phyloP scores from a whole-genome alignment of 2,329 filamentous ascomycete species.

The Sclerotinia subarctica region DNA sequence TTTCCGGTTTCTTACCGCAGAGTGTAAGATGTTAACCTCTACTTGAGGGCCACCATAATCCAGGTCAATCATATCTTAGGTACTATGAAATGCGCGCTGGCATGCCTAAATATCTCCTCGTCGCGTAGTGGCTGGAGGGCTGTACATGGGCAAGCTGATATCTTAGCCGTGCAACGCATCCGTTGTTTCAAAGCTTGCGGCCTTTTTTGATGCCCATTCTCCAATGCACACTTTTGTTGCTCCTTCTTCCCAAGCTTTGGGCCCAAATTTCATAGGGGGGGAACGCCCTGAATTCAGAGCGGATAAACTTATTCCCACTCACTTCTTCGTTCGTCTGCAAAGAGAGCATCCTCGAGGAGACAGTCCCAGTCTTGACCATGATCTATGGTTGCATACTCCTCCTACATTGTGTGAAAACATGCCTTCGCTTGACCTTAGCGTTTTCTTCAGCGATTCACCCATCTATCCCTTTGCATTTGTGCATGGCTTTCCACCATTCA shows the following conservation, averaged over 20 bases:
- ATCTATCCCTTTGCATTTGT: not conserved
- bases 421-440: not conserved
- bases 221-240: not conserved
- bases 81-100: too few species aligned
- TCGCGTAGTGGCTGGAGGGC: too few species aligned
- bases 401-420: too few species aligned
- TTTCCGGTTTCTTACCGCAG: not conserved
- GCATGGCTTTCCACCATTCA: too few species aligned
- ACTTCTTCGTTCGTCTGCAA: not conserved
- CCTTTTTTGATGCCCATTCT: not conserved
- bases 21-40: not conserved
- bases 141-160: too few species aligned
- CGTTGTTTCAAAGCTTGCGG: too few species aligned
- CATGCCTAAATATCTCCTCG: not conserved
- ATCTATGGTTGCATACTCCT: not conserved
- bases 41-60: not conserved
- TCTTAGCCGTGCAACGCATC: too few species aligned
- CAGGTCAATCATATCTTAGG: too few species aligned
- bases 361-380: not conserved
- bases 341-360: too few species aligned
- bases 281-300: not conserved
- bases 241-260: not conserved
- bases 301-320: too few species aligned
- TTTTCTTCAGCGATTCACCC: not conserved
- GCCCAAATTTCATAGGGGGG: not conserved